These are phyloP conservation scores for Hippophae gyantsensis DNA, from an alignment of 306 rosid genomes.

Conservation along the genomic window DNA sequence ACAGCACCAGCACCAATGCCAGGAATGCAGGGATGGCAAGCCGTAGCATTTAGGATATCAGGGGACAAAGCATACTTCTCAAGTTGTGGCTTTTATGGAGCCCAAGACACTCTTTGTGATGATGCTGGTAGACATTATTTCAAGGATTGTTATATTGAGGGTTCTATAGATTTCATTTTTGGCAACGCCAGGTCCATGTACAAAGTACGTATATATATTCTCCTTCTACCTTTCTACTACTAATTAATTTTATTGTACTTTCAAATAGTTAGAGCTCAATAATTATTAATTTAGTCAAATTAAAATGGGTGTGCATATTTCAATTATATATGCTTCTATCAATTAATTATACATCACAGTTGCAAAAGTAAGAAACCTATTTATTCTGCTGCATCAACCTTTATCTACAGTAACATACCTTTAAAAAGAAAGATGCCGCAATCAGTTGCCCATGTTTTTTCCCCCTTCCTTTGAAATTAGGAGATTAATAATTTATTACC, in stretches of 20 bases:
- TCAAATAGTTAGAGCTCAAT: no score
- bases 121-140: conserved; percentile 95
- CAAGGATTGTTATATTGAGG: conserved; percentile 82
- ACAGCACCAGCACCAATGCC: conserved; percentile 93
- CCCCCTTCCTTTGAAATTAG: no score
- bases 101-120: conserved; percentile 85
- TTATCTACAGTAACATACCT: no score
- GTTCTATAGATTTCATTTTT: conserved; percentile 85
- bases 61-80: conserved; percentile 89
- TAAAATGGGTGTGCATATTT: no score
- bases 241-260: background rate
- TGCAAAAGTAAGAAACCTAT: no score
- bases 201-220: conserved; percentile 33
- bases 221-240: background rate
- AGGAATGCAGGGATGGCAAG: conserved; percentile 95
- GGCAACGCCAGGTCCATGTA: conserved; percentile 92
- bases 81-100: conserved; percentile 77
- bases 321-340: no score
- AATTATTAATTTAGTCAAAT: no score
- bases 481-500: no score
- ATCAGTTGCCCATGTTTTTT: no score
- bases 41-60: conserved; percentile 67
- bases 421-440: no score
- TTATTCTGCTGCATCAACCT: no score
- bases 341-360: no score